These are phyloP conservation scores for Coemansia sp. DNA, from an alignment of 192 early-diverging fungal genomes.

Conservation along the genomic window DNA sequence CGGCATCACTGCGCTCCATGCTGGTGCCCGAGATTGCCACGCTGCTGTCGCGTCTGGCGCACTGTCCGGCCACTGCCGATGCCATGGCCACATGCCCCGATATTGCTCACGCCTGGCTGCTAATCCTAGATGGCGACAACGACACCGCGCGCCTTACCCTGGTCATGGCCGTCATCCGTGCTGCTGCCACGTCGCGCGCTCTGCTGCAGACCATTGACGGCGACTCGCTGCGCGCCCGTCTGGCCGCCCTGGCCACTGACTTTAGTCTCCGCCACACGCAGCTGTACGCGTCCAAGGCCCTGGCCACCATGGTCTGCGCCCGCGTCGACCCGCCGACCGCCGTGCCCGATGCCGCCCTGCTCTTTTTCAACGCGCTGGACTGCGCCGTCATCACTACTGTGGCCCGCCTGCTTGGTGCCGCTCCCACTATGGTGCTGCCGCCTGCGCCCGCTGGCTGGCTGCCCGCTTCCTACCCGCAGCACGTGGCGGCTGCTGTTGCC, in stretches of 20 bases:
- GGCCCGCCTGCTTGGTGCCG: neutral
- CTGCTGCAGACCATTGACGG: conserved; percentile 16
- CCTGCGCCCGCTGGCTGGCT: neutral
- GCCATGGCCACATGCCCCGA: conserved; percentile 15
- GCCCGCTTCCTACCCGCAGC: neutral
- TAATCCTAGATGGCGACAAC: conserved; percentile 23
- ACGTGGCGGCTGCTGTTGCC: neutral
- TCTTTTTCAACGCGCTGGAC: neutral
- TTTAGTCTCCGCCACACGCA: neutral
- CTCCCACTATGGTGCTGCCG: neutral
- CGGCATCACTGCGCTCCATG: conserved; percentile 8
- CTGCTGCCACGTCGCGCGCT: conserved; percentile 33
- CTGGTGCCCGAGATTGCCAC: conserved; percentile 40
- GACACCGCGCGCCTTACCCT: conserved; percentile 22
- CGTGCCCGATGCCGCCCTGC: neutral
- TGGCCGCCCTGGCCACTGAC: neutral
- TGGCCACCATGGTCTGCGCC: neutral
- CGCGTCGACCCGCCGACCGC: neutral
- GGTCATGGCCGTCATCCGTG: conserved; percentile 33
- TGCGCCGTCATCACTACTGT: neutral
- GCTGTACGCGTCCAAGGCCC: conserved; percentile 3
- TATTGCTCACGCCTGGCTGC: conserved; percentile 16
- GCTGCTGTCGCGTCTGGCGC: conserved; percentile 38
- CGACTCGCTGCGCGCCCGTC: neutral
- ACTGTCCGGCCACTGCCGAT: conserved; percentile 27